Evolutionary conservation across 352 stramenopile species (phyloP), one percentile per base, ranked within the genome.

Genomic region (Globisporangium camurandrum): DNA sequence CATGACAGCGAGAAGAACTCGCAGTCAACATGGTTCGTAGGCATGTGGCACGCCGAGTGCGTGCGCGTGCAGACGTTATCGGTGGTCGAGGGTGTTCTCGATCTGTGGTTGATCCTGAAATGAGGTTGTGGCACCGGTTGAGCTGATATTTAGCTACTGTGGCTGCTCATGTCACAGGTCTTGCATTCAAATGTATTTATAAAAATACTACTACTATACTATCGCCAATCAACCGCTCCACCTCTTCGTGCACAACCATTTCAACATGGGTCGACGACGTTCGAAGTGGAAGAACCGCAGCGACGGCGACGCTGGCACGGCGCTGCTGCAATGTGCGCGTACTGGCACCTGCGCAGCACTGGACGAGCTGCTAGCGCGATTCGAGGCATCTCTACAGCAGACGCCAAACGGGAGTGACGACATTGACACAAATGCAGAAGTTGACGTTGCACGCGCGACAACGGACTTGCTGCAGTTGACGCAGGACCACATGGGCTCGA

Each of bases 1-100:
- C 77, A 89, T 65, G 66, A 75, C 34, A 69, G 75, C 42, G 72
- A 78, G 51, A 73, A 71, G 59, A 83, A 76, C 37, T 86, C 70
- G 59, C 75, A 81, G 51, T 56, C 65, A 19, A 54, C 65, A n/a
- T 24, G 44, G 53, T 59, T 23, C 4, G 14, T 30, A 14, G 19
- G 28, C 52, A 59, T 59, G 44, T 34, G 51, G 24, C 17, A 16
- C 16, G 5, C 17, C 17, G 36, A 24, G 36, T 20, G 36, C 16
- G 36, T 22, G 36, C 6, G 36, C 8, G 36, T 12, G 5, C 16
- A 17, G 17, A 20, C 7, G 17, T 11, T 23, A 19, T 16, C 36
- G 17, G 30, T 34, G 9, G 30, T 34, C 30, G 30, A 34, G 9
- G 14, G 30, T 5, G 30, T 34, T 34, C 30, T 8, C 3, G 30